These are phyloP conservation scores for Conticribra guillardii DNA, from an alignment of 108 stramenopile species.

Conservation along the genomic window DNA sequence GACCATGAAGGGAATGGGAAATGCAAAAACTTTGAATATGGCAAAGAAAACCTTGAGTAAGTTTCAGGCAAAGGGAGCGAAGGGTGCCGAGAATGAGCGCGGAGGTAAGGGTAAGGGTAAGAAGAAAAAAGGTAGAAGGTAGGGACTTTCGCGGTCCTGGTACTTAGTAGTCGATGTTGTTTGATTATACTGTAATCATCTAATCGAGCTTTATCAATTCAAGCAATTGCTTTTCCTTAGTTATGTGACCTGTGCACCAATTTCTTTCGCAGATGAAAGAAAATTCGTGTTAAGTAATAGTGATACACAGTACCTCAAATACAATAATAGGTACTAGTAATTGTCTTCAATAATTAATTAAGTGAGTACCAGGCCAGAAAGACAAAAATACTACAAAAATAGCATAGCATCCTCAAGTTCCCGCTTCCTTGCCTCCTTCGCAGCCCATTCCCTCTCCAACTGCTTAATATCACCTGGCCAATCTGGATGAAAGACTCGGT, in stretches of 20 bases:
- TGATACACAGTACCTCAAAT: too few relatives aligned
- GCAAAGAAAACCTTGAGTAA: slow-evolving; percentile 67
- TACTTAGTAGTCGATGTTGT: too few relatives aligned
- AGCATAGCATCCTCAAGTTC: slow-evolving; percentile 61
- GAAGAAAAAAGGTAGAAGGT: slow-evolving; percentile 15
- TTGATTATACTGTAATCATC: too few relatives aligned
- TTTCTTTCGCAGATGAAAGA: too few relatives aligned
- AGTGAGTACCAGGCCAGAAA: too few relatives aligned
- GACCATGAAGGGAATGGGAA: slow-evolving; percentile 83
- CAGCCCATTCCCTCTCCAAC: slow-evolving; percentile 51
- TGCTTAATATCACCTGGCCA: slow-evolving; percentile 52
- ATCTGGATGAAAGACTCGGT: slow-evolving; percentile 55
- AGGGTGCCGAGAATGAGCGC: slow-evolving; percentile 24
- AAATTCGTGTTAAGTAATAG: too few relatives aligned
- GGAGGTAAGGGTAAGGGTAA: slow-evolving; percentile 29
- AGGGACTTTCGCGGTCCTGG: too few relatives aligned
- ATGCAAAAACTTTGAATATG: slow-evolving; percentile 68
- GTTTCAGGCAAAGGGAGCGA: slow-evolving; percentile 36
- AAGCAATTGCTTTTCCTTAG: too few relatives aligned
- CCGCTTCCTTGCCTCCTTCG: slow-evolving; percentile 44
- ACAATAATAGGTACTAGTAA: too few relatives aligned
- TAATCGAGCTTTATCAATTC: too few relatives aligned
- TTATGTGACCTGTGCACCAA: too few relatives aligned
- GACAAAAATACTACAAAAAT: slow-evolving; percentile 62
- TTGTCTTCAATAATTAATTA: too few relatives aligned